Evolutionary conservation across 208 protist species (phyloP), one percentile per base, ranked within the genome.

Genomic region (Trypanosoma cruzi): DNA sequence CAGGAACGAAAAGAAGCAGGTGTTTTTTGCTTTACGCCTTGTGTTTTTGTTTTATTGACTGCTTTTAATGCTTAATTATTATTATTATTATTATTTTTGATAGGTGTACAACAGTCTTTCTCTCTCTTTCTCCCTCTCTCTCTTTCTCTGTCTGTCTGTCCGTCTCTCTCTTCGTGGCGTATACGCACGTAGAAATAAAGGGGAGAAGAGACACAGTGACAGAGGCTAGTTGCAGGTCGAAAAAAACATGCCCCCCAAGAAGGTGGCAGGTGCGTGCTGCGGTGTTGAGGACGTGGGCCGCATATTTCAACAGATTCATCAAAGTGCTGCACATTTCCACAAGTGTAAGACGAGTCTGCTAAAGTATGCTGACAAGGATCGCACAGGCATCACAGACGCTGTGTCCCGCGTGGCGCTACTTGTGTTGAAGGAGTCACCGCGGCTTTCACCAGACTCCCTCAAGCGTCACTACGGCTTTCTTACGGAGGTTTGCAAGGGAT

Each of bases 381-480:
- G 37, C 16, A 28, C 57, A 28, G 59, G 42, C 11, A 54, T 75
- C 46, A 55, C 75, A 31, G 63, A 76, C 3, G 73, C 82, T 14
- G 71, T 96, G 13, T 85, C 82, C 46, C 44, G 59, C 32, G 88
- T 92, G 0, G 71, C 88, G 42, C 57, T 94, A 31, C 76, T 94
- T 13, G 68, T 94, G n/a, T 56, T 96, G 37, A 89, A 87, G 64
- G 89, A 96, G 63, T 77, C 79, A 13, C 64, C 81, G 36, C 74
- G 82, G n/a, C 80, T 96, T 44, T 71, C 92, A 6, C 49, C 72
- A 5, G 92, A 96, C 24, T 78, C 84, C 22, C 75, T 94, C 56
- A 82, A 79, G 59, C 81, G 92, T 1, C 89, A 95, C 79, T 90
- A 93, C 71, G 74, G 67, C 50, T 96, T 96, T 42, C 64, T 96